Base-by-base conservation (phyloP, 441 rosid genomes). In the Populus hybrid region DNA sequence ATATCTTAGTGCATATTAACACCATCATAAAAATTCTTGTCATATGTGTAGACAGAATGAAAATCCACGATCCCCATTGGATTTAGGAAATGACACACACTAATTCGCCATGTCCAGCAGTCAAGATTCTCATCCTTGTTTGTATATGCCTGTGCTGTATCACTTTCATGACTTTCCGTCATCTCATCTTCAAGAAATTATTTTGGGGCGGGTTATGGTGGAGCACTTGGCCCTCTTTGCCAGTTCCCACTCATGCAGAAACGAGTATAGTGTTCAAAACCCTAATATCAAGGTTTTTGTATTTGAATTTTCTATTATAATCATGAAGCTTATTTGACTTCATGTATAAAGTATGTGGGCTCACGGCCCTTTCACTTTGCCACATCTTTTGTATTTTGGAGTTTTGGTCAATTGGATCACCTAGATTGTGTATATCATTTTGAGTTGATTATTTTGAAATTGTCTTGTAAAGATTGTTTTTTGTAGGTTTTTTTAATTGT, bases 101-200 rank as follows among this genome's bases (percentile, higher is more conserved):
- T 70, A 77, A 74, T 72, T 67, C 66, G 73, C 53, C 63, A 73
- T 61, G 69, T 33, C 64, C 38, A 11, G 10, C 24, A 71, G 87
- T 87, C 87, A 84, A 87, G 75, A 84, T 87, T 84, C 77, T 84
- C 89, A 83, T 77, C 75, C 87, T 68, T 76, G 16, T 50, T 70
- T 75, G 83, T 79, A 26, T 26, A 0, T 50, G 59, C 59, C 59
- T 16, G 6, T 16, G 59, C 7, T 14, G 20, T 50, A 14, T 50
- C 59, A 1, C 59, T 50, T 6, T 16, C n/a, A 50, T 50, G 59
- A 14, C 59, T 50, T 50, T 50, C 59, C 59, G 59, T 50, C 59
- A 14, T 50, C 6, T 50, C 59, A 50, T 50, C 59, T 50, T 14
- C 59, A 50, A 50, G 6, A 50, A 50, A 50, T 50, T 3, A 16